Evolutionary conservation across 2,329 filamentous ascomycete species (phyloP), one percentile per base, ranked within the genome.

Genomic region (Incumbomyces delicatus): DNA sequence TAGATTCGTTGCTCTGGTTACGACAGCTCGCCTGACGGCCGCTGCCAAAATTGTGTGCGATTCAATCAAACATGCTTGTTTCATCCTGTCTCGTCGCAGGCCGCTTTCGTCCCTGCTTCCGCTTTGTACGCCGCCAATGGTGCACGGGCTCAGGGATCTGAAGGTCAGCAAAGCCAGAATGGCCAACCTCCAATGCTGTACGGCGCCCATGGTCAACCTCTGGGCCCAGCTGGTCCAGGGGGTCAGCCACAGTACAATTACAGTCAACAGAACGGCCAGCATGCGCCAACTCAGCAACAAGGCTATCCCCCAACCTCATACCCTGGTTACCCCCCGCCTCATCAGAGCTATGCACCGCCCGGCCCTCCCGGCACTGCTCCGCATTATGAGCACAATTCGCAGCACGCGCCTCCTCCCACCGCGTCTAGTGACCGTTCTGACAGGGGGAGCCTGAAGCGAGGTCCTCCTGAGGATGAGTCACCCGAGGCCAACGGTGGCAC

Each of bases 61-160:
- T 87, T 86, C 66, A 81, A 82, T 54, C 82, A 86, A 64, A 81
- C 85, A 61, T 87, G 83, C 66, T 78, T 87, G 64, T 87, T 87
- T 64, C 85, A 81, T 1, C 82, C 83, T 2, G 82, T 87, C 18
- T 85, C 80, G 2, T 82, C 81, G 10, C 81, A 85, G 65, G 78
- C 81, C 7, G 82, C 83, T 10, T 86, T 86, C 59, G 82, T 86
- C 30, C 82, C 82, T 6, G 81, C 81, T 8, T 80, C 85, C 60
- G 80, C 81, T 6, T 78, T 81, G 48, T 84, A 76, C 52, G 53
- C 51, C 41, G 74, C 75, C 13, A 67, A 73, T 57, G 61, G 55
- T 33, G 59, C 54, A 29, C 63, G 63, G 35, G 56, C 58, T 44
- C 55, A 53, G 20, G 53, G 50, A 39, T 41, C 48, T 18, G 62